Evolutionary conservation across 106 monocot genomes (phyloP).

Genomic region (Dioscorea zingiberensis): DNA sequence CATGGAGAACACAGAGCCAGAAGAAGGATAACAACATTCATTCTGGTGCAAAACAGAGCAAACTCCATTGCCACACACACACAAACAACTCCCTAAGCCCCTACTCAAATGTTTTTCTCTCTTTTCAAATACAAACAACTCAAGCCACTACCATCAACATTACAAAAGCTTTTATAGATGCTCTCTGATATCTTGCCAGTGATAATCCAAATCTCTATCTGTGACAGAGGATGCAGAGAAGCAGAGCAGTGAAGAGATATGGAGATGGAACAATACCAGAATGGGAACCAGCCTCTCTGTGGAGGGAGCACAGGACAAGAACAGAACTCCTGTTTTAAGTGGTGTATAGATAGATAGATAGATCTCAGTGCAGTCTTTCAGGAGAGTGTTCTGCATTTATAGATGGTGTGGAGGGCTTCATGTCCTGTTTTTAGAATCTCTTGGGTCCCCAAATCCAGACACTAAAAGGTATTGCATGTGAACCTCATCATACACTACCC

Average conservation of each 20-base stretch:
- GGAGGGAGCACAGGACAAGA: too few species aligned
- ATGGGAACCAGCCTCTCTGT: too few species aligned
- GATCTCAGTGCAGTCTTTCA: slow-evolving; percentile 11
- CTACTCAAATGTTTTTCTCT: too few species aligned
- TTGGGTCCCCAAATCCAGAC: slow-evolving; percentile 12
- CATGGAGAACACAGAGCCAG: slow-evolving; percentile 59
- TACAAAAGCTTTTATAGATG: not conserved
- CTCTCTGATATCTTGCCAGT: not conserved
- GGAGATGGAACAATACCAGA: not conserved
- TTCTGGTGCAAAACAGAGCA: slow-evolving; percentile 35
- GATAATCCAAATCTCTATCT: not conserved
- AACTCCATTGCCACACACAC: slow-evolving; percentile 28
- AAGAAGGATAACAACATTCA: slow-evolving; percentile 46
- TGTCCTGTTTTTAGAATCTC: slow-evolving; percentile 13
- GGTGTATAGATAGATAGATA: not conserved
- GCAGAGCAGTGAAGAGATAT: too few species aligned
- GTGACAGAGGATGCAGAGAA: not conserved
- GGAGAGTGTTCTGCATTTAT: slow-evolving; percentile 4
- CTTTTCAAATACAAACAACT: not conserved
- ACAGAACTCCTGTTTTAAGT: too few species aligned
- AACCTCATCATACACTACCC: slow-evolving; percentile 6
- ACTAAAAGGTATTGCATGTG: slow-evolving; percentile 10
- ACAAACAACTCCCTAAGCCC: not conserved
- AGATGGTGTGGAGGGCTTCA: not conserved
- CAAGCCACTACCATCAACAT: not conserved